Evolutionary conservation across 768 basidiomycete genomes (phyloP), one percentile per base, ranked within the genome.

Genomic region (Solioccasus polychromus): DNA sequence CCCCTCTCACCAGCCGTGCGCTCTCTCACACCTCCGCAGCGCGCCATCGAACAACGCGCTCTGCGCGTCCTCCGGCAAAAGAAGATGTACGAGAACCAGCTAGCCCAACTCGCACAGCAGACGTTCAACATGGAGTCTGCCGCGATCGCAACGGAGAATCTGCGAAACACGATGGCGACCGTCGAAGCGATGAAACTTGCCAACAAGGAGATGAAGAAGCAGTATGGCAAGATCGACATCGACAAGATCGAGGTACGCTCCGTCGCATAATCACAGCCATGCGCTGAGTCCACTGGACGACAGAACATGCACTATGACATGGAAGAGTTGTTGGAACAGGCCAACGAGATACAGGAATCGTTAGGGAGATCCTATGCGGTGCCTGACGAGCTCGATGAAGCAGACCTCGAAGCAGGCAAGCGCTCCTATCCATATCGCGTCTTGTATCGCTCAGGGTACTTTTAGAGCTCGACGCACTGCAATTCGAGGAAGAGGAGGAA

Each of bases 51-150:
- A 65, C 86, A 94, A 65, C 83, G 96, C n/a, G 96, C 96, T 2
- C 68, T 98, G 45, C 78, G 91, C 36, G 90, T 89, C 3, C 75
- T 99, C 32, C 92, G 92, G 69, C 96, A 98, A 72, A 97, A 92
- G 74, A 78, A 82, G 68, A 84, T 97, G 90, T 95, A 95, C 69
- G 96, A 99, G 64, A 76, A 74, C 12, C 96, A 99, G 65, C 78
- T 98, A 30, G 76, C 82, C 8, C 92, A 96, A 66, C 76, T 99
- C 14, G 74, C 87, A 23, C 96, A 98, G 63, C 96, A 98, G 66
- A 85, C 90, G 19, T 98, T 92, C 74, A 98, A 99, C 69, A 98
- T 98, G 89, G 94, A 99, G 71, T 92, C 89, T 44, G 88, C 94
- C 11, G 80, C 88, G 12, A 82, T 98, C 59, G 85, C 91, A 8